Percentiles rank a stretch among this genome's conserved stretches.
Conservation (phyloP, 345 rosid species). For the Alliaria petiolata region DNA sequence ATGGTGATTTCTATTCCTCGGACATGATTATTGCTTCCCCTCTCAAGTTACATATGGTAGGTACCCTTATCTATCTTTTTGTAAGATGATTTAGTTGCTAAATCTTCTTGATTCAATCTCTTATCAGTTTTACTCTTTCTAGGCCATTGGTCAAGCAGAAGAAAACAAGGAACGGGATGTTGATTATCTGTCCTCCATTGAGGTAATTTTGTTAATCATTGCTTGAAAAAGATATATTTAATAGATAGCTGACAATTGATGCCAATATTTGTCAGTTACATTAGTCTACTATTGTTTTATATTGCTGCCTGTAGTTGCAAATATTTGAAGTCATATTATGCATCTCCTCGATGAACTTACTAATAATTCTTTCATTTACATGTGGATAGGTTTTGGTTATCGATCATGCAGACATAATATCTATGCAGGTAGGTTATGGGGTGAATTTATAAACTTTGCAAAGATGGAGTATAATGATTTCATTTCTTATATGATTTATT, state of each 20-base stretch:
- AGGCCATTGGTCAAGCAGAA: conserved; percentile 71
- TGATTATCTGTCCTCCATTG: conserved; percentile 90
- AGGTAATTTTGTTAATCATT: conserved; percentile 47
- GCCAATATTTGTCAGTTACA: not conserved
- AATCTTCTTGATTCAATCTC: not conserved
- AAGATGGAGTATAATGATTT: not conserved
- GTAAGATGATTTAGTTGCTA: not conserved
- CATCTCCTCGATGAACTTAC: conserved; percentile 6
- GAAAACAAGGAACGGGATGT: conserved; percentile 64
- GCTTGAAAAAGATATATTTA: not conserved
- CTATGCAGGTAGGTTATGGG: conserved; percentile 69
- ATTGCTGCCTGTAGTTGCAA: not conserved
- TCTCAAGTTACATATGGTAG: conserved; percentile 58
- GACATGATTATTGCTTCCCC: conserved; percentile 95
- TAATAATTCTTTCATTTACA: conserved; percentile 1
- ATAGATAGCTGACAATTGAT: conserved; percentile 11
- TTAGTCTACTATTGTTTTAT: not conserved
- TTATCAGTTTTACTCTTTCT: conserved; percentile 22
- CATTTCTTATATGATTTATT: conserved; percentile 11
- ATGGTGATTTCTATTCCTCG: conserved; percentile 79
- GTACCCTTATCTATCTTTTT: conserved; percentile 19
- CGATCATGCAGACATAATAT: conserved; percentile 92
- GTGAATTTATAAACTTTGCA: conserved; percentile 18
- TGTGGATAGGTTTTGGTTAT: conserved; percentile 70
- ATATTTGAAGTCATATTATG: not conserved